Percentiles rank a stretch among this genome's conserved stretches.
phyloP scores from a whole-genome alignment of 495 filamentous ascomycete species.

The Lepraria neglecta region DNA sequence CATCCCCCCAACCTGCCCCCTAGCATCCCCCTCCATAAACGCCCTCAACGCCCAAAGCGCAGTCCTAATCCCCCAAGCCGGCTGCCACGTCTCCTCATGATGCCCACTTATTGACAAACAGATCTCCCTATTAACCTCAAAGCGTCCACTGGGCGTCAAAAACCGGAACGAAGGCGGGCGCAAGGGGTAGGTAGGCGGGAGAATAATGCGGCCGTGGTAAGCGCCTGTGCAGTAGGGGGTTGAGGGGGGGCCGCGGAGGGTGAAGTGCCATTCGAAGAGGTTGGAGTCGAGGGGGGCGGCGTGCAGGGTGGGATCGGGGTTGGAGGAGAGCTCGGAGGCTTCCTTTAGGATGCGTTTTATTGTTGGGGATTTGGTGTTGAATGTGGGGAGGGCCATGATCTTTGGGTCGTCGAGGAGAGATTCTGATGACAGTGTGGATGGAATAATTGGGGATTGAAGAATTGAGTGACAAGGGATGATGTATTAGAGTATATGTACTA shows the following conservation, averaged over 20 bases:
- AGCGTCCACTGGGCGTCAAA: slow-evolving; percentile 82
- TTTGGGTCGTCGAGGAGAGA: no score
- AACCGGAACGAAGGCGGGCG: slow-evolving; percentile 92
- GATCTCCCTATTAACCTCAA: slow-evolving; percentile 96
- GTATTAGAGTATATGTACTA: not conserved
- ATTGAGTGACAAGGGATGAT: not conserved
- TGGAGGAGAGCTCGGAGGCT: slow-evolving; percentile 70
- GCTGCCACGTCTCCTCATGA: slow-evolving; percentile 98
- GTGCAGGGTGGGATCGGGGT: slow-evolving; percentile 48
- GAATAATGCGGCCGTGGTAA: slow-evolving; percentile 92
- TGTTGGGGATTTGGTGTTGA: slow-evolving; percentile 74
- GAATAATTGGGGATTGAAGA: no score
- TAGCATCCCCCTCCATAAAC: slow-evolving; percentile 48
- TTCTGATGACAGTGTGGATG: no score
- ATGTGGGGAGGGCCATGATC: slow-evolving; percentile 32
- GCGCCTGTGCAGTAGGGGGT: slow-evolving; percentile 72
- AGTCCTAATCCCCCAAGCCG: slow-evolving; percentile 85
- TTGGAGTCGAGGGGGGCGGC: slow-evolving; percentile 77
- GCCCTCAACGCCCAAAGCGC: slow-evolving; percentile 48
- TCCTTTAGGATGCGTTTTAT: slow-evolving; percentile 79
- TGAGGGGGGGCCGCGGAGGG: slow-evolving; percentile 77
- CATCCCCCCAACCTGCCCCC: slow-evolving; percentile 80
- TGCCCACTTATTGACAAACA: slow-evolving; percentile 89
- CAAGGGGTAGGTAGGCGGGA: slow-evolving; percentile 82
- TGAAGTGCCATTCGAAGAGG: slow-evolving; percentile 99